These are phyloP conservation scores for Misopates orontium DNA, from an alignment of 257 asterid species.

Conservation along the genomic window DNA sequence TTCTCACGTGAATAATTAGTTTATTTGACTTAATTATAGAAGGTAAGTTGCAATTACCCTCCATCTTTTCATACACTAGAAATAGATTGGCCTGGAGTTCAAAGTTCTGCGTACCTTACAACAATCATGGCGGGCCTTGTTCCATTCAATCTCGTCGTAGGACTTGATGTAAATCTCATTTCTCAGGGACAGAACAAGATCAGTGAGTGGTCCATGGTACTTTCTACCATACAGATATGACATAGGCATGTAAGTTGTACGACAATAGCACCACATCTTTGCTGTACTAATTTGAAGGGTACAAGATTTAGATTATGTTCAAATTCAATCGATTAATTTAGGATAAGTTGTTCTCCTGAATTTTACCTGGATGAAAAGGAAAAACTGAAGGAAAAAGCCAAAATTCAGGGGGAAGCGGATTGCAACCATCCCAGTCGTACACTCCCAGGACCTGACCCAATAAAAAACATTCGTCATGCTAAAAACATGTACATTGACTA, in stretches of 20 bases:
- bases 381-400: constrained; percentile 80
- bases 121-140: constrained; percentile 71
- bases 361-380: constrained; percentile 74
- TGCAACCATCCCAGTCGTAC: constrained; percentile 92
- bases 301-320: too few relatives aligned
- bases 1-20: too few relatives aligned
- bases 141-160: constrained; percentile 67
- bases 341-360: too few relatives aligned
- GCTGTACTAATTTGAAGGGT: constrained; percentile 36
- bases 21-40: too few relatives aligned
- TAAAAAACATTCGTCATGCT: too few relatives aligned
- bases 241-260: constrained; percentile 86
- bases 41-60: too few relatives aligned
- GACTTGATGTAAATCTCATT: constrained; percentile 59
- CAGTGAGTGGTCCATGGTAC: constrained; percentile 67
- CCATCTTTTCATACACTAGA: too few relatives aligned
- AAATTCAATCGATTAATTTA: too few relatives aligned
- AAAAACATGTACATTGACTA: too few relatives aligned
- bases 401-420: constrained; percentile 84
- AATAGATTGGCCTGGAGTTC: too few relatives aligned
- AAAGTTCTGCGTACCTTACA: constrained; percentile 65
- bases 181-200: constrained; percentile 59
- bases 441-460: constrained; percentile 74
- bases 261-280: constrained; percentile 88
- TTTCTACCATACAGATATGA: constrained; percentile 68